A percentile compares a stretch with the other conserved stretches of the same genome.
phyloP scores from a whole-genome alignment of 345 rosid genomes.

The Lumnitzera littorea region DNA sequence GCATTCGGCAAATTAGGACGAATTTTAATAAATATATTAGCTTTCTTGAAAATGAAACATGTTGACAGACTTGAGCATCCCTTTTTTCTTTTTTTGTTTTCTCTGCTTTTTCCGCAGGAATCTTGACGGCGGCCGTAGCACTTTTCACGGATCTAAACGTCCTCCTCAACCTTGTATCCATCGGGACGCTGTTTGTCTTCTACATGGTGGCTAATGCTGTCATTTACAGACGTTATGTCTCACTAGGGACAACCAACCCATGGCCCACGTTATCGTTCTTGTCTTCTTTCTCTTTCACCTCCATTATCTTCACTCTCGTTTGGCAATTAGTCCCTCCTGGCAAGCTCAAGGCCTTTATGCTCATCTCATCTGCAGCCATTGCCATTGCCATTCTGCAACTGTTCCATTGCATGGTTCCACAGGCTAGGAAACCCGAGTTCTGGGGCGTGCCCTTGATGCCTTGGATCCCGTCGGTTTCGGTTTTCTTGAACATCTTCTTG shows the following conservation, averaged over 20 bases:
- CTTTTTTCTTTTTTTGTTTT: not conserved
- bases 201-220: slow-evolving; percentile 96
- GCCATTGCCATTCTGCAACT: slow-evolving; percentile 40
- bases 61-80: too few relatives aligned
- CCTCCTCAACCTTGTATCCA: slow-evolving; percentile 77
- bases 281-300: slow-evolving; percentile 43
- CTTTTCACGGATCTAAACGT: slow-evolving; percentile 68
- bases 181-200: slow-evolving; percentile 87
- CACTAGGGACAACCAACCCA: slow-evolving; percentile 53
- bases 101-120: slow-evolving; percentile 27
- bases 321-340: slow-evolving; percentile 62
- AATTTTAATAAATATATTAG: too few relatives aligned
- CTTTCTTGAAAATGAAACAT: too few relatives aligned
- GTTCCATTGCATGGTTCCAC: slow-evolving; percentile 51
- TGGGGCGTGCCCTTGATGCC: slow-evolving; percentile 98
- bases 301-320: slow-evolving; percentile 51
- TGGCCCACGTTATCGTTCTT: slow-evolving; percentile 78
- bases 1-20: too few relatives aligned
- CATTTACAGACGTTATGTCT: slow-evolving; percentile 67
- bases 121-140: slow-evolving; percentile 74
- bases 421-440: slow-evolving; percentile 62
- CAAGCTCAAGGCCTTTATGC: slow-evolving; percentile 43
- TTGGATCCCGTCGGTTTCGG: slow-evolving; percentile 72
- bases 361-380: slow-evolving; percentile 30
- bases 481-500: slow-evolving; percentile 75